A percentile compares a stretch with the other conserved stretches of the same genome.
Conservation (phyloP, 1,284 basidiomycete genomes). For the Inonotus obliquus region DNA sequence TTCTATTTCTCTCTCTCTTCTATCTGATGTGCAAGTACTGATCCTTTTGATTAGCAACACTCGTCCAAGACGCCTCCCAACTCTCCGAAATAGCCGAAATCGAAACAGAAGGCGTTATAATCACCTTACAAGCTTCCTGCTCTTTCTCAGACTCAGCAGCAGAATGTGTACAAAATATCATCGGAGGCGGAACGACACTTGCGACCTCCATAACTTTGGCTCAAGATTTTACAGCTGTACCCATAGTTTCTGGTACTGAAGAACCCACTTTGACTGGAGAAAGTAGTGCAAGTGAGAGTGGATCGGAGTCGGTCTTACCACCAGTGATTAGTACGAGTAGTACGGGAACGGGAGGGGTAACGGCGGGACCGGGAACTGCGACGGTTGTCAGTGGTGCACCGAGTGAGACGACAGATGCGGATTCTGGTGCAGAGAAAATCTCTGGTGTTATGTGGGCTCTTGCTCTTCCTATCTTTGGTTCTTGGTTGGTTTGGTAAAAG, state of each 20-base stretch:
- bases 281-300: neutral
- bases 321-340: neutral
- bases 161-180: neutral
- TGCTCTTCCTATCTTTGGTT: too few relatives aligned
- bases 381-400: neutral
- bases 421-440: neutral
- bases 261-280: neutral
- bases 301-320: neutral
- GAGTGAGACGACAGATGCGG: neutral
- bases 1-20: neutral
- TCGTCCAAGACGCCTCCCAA: conserved; percentile 1
- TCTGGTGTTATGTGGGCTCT: too few relatives aligned
- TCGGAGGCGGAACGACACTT: neutral
- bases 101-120: neutral
- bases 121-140: neutral
- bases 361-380: neutral
- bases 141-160: neutral
- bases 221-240: neutral
- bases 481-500: too few relatives aligned
- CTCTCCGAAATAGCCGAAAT: conserved; percentile 1
- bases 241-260: neutral
- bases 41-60: neutral
- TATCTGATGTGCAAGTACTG: neutral
- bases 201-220: neutral
- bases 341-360: neutral